Percentiles rank a stretch among this genome's conserved stretches.
These are phyloP conservation scores for Histomonas meleagridis DNA, from an alignment of 208 protist genomes.

Conservation along the genomic window DNA sequence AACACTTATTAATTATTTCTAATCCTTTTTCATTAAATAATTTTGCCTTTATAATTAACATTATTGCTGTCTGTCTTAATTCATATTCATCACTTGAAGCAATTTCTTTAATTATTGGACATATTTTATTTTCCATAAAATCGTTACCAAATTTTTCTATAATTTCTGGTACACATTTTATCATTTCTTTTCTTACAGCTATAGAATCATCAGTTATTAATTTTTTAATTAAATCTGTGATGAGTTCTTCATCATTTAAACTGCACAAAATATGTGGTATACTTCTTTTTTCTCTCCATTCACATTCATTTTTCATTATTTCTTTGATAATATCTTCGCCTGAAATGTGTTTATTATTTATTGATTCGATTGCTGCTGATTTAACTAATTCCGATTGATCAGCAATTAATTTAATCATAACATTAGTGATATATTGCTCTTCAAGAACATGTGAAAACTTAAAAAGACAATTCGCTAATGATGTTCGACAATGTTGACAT, in stretches of 20 bases:
- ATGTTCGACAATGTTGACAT: neutral
- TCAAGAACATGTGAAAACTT: neutral
- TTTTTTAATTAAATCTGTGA: neutral
- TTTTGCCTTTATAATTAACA: neutral
- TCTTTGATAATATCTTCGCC: neutral
- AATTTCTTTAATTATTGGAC: neutral
- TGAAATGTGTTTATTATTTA: neutral
- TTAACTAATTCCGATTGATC: neutral
- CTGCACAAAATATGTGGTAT: neutral
- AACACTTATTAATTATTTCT: neutral
- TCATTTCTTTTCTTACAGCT: neutral
- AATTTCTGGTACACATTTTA: neutral
- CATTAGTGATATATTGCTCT: neutral
- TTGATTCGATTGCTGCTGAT: neutral
- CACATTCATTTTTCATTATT: neutral
- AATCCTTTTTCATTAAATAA: neutral
- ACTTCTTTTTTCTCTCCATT: neutral
- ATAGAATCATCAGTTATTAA: neutral
- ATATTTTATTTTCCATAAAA: neutral
- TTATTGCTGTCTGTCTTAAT: neutral
- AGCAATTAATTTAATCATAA: neutral
- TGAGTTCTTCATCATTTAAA: neutral
- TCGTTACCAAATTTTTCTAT: too few relatives aligned
- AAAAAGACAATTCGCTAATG: too few relatives aligned
- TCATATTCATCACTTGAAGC: neutral